phyloP scores from a whole-genome alignment of 768 basidiomycete genomes.

The Termitomyces sp. region DNA sequence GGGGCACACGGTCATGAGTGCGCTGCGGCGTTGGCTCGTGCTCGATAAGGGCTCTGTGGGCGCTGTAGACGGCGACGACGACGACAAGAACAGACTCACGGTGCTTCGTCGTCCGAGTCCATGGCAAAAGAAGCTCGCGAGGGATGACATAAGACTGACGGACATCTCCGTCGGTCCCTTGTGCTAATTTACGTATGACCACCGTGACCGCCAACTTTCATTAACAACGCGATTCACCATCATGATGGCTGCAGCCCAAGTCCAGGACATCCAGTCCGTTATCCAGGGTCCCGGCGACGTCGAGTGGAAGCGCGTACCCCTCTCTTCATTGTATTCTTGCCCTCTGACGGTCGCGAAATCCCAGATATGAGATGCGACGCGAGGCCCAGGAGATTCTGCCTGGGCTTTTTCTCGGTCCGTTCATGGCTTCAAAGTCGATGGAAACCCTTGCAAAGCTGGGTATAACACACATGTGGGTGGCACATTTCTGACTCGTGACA shows the following conservation, averaged over 20 bases:
- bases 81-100: slow-evolving; percentile 35
- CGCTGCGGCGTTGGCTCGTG: slow-evolving; percentile 11
- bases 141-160: slow-evolving; percentile 13
- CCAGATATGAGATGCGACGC: slow-evolving; percentile 92
- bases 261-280: slow-evolving; percentile 49
- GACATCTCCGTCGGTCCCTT: not conserved
- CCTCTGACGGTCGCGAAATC: not conserved
- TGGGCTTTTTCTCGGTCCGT: slow-evolving; percentile 80
- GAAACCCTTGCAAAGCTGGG: slow-evolving; percentile 61
- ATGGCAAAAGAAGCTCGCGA: slow-evolving; percentile 22
- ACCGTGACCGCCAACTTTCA: not conserved
- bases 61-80: not conserved
- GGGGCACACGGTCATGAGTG: slow-evolving; percentile 54
- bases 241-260: slow-evolving; percentile 25
- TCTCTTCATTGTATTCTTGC: not conserved
- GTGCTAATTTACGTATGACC: not conserved
- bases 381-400: slow-evolving; percentile 92
- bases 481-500: slow-evolving; percentile 12
- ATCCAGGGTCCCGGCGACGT: slow-evolving; percentile 81
- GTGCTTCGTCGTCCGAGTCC: slow-evolving; percentile 60
- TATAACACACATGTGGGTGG: slow-evolving; percentile 76
- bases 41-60: slow-evolving; percentile 27
- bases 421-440: slow-evolving; percentile 83
- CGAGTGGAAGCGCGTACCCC: slow-evolving; percentile 71
- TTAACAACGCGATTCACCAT: slow-evolving; percentile 5